Evolutionary conservation across 371 early-diverging fungal species (phyloP), one percentile per base, ranked within the genome.

Genomic region (Zychaea mexicana): DNA sequence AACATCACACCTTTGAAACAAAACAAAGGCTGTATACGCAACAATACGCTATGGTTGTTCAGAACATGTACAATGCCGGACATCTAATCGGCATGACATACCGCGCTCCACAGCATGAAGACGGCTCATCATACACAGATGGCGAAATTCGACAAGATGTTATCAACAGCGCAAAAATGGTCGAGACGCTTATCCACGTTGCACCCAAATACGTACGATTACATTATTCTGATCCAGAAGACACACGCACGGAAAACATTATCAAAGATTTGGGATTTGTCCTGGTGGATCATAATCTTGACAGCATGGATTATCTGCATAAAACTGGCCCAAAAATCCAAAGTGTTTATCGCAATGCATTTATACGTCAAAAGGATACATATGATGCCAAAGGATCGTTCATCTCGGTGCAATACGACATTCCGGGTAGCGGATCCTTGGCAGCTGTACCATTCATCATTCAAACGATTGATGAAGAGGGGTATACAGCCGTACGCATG

Each of bases 61-160:
- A 81, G 42, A 77, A 77, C 24, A 74, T 76, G 22, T 83, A 83
- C 70, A 79, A 69, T 42, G 75, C 76, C 15, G 83, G 83, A 24
- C 83, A 83, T 56, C 67, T 81, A 30, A 79, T 83, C 52, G 83
- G 83, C 27, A 83, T 83, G 83, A 77, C 79, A 30, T 83, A 81
- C 62, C 81, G 83, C 36, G 74, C 67, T 60, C 45, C 76, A 71
- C 30, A 78, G 21, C 73, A 74, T 39, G 74, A 78, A 52, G 78
- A 78, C 47, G 70, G 71, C 15, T 79, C 83, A 28, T 72, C 77
- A 27, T 28, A 73, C 69, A 71, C 74, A 1, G 79, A 83, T 21
- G 67, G 64, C 17, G 66, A 78, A 52, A 71, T 83, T 46, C 70
- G 74, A 4, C 64, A 75, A 32, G 83, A 83, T 55, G 73, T 83